Evolutionary conservation across 2,329 filamentous ascomycete species (phyloP).

Genomic region (Hypoxylon sp.): DNA sequence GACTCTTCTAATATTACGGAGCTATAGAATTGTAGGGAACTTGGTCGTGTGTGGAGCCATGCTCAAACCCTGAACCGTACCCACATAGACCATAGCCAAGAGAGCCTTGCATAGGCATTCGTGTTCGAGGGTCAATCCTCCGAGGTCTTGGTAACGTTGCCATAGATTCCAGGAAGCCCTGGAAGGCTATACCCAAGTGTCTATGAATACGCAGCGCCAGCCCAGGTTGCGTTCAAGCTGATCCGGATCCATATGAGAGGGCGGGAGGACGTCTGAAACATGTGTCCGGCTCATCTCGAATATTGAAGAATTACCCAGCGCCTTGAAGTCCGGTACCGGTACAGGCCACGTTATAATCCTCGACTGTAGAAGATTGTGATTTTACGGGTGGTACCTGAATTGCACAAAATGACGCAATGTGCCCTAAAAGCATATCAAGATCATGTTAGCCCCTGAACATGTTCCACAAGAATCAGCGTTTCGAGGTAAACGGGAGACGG

Average conservation of each 20-base stretch:
- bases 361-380: background rate
- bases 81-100: background rate
- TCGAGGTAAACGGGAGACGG: background rate
- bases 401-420: background rate
- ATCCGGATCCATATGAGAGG: background rate
- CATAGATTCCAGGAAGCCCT: background rate
- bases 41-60: background rate
- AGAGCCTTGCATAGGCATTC: background rate
- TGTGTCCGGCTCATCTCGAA: conserved; percentile 2
- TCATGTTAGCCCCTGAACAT: conserved; percentile 1
- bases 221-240: background rate
- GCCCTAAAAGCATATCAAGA: background rate
- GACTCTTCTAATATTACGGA: background rate
- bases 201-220: background rate
- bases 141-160: conserved; percentile 4
- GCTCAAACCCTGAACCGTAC: background rate
- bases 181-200: background rate
- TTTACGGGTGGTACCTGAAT: conserved; percentile 7
- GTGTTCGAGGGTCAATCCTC: conserved; percentile 1
- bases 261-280: background rate
- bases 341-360: background rate
- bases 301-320: background rate
- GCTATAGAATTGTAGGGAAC: background rate
- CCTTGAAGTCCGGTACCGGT: background rate
- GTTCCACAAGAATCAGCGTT: conserved; percentile 6